Evolutionary conservation across 176 grass and related monocot species (phyloP).

Genomic region (Cenchrus purpureus): DNA sequence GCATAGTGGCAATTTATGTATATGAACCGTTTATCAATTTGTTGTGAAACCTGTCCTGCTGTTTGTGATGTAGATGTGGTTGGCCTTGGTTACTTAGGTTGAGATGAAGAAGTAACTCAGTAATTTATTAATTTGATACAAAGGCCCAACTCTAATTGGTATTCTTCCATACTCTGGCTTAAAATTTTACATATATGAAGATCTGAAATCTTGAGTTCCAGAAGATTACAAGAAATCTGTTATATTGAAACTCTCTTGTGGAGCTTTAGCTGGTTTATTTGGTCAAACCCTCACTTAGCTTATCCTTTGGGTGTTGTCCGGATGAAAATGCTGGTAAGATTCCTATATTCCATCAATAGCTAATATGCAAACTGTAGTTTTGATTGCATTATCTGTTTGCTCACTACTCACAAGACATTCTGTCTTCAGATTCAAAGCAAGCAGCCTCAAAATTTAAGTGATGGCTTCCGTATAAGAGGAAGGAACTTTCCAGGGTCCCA

Average conservation of each 20-base stretch:
- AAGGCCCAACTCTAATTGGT: conserved; percentile 80
- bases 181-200: conserved; percentile 95
- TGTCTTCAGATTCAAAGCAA: conserved; percentile 74
- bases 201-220: conserved; percentile 76
- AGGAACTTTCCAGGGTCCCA: conserved; percentile 74
- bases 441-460: conserved; percentile 48
- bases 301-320: conserved; percentile 72
- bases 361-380: not conserved
- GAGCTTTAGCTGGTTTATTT: conserved; percentile 92
- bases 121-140: not conserved
- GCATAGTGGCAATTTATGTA: too few species aligned
- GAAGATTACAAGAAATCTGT: conserved; percentile 88
- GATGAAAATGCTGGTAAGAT: conserved; percentile 79
- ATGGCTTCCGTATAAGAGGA: conserved; percentile 61
- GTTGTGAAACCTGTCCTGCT: too few species aligned
- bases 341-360: conserved; percentile 1
- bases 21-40: too few species aligned
- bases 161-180: conserved; percentile 96
- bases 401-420: not conserved
- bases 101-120: too few species aligned
- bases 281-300: conserved; percentile 78
- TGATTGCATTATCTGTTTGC: not conserved
- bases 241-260: conserved; percentile 77
- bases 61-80: too few species aligned
- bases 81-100: too few species aligned